These are phyloP conservation scores for Pleurotus giganteus DNA, from an alignment of 768 basidiomycete species.

Conservation along the genomic window DNA sequence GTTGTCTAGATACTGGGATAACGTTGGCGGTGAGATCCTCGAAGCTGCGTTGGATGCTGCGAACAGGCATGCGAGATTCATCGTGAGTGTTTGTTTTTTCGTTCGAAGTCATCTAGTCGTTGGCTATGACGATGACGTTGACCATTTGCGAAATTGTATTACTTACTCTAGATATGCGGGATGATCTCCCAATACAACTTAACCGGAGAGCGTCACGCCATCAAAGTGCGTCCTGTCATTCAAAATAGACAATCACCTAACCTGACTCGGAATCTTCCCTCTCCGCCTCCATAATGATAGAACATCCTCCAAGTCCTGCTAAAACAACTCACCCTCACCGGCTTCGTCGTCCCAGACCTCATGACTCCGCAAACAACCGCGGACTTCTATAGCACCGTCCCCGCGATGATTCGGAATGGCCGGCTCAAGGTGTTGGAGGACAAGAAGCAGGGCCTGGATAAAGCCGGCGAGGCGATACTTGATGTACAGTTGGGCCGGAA, in stretches of 20 bases:
- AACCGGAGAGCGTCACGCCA: conserved; percentile 7
- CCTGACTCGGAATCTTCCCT: no score
- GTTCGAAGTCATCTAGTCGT: no score
- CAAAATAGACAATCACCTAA: background rate
- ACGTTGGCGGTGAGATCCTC: conserved; percentile 42
- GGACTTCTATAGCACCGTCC: conserved; percentile 28
- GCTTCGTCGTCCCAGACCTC: conserved; percentile 32
- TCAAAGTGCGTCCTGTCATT: background rate
- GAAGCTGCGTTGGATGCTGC: conserved; percentile 40
- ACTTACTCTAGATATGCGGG: background rate
- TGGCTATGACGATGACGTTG: no score
- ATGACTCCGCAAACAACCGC: conserved; percentile 20
- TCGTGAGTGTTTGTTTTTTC: conserved; percentile 16
- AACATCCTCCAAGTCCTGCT: conserved; percentile 37
- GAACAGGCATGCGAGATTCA: conserved; percentile 32
- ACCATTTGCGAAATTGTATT: background rate
- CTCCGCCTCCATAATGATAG: conserved; percentile 20
- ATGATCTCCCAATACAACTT: conserved; percentile 12
- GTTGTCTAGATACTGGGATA: conserved; percentile 24
- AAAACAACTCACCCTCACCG: conserved; percentile 41
- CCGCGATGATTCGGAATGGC: conserved; percentile 25
- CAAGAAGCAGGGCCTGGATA: conserved; percentile 27
- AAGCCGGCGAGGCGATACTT: conserved; percentile 26
- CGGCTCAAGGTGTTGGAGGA: conserved; percentile 30
- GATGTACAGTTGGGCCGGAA: conserved; percentile 32